Evolutionary conservation across 257 asterid genomes (phyloP).

Genomic region (Lycium barbarum): DNA sequence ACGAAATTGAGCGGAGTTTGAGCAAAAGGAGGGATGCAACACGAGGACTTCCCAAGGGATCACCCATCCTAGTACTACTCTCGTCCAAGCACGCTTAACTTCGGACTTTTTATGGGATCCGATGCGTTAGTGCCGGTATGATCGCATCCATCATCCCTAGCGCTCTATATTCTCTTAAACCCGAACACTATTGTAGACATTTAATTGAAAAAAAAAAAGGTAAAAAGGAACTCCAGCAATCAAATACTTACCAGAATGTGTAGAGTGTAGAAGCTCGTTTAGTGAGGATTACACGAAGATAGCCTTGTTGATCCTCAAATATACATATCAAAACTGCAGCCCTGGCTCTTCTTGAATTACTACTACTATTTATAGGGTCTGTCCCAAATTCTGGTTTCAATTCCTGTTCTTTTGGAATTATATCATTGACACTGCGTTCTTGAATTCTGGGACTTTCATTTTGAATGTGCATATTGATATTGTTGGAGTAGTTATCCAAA

Average conservation of each 20-base stretch:
- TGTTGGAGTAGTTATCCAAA: not conserved
- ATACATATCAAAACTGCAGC: slow-evolving; percentile 81
- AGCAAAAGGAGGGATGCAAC: too few species aligned
- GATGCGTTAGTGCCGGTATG: too few species aligned
- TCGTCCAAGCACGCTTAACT: too few species aligned
- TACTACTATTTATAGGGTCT: not conserved
- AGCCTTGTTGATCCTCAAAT: slow-evolving; percentile 60
- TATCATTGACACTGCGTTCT: not conserved
- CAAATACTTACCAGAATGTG: slow-evolving; percentile 61
- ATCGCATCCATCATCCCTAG: too few species aligned
- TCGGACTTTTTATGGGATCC: too few species aligned
- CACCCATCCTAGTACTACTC: too few species aligned
- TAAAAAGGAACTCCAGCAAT: not conserved
- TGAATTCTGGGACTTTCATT: slow-evolving; percentile 27
- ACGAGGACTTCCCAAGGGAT: too few species aligned
- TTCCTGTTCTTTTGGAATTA: not conserved
- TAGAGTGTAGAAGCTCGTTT: slow-evolving; percentile 69
- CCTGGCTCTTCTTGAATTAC: slow-evolving; percentile 34
- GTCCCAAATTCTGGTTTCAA: too few species aligned
- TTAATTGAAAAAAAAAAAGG: too few species aligned
- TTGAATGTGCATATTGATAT: not conserved
- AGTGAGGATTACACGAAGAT: slow-evolving; percentile 79
- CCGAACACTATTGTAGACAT: too few species aligned
- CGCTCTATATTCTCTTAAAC: too few species aligned
- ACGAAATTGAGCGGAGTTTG: too few species aligned